Conservation (phyloP, 106 monocot species). For the Allium cepa region DNA sequence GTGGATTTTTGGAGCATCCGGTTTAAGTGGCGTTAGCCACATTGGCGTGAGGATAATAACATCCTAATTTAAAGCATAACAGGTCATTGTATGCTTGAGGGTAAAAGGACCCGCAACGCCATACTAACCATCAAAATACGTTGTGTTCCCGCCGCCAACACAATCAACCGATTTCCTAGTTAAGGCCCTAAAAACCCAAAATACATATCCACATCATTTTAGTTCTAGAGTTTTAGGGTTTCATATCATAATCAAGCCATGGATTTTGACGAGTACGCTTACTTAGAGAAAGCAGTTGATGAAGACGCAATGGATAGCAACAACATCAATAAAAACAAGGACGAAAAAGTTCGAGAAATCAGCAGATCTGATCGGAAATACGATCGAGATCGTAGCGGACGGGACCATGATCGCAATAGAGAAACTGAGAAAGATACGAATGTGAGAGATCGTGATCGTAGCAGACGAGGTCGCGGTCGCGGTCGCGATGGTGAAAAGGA, state of each 20-base stretch:
- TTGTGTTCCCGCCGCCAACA: no score
- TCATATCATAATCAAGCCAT: not conserved
- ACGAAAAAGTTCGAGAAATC: not conserved
- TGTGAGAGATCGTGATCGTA: slow-evolving; percentile 1
- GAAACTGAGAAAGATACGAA: not conserved
- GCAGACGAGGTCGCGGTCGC: not conserved
- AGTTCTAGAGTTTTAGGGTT: not conserved
- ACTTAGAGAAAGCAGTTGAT: slow-evolving; percentile 25
- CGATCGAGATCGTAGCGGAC: no score
- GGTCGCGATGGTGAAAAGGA: not conserved
- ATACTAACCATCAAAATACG: no score
- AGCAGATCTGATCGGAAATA: not conserved
- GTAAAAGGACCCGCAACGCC: no score
- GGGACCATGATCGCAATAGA: not conserved
- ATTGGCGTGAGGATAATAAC: no score
- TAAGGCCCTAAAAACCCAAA: no score
- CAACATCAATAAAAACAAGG: slow-evolving; percentile 10
- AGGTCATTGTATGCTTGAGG: no score
- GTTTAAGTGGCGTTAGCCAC: no score
- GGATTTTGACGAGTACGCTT: slow-evolving; percentile 41
- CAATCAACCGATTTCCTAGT: no score
- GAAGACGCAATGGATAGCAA: not conserved
- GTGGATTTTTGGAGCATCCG: no score
- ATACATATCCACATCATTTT: no score
- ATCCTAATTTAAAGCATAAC: no score